These are phyloP conservation scores for Curvularia verruculosa DNA, from an alignment of 2,329 filamentous ascomycete genomes.

Conservation along the genomic window DNA sequence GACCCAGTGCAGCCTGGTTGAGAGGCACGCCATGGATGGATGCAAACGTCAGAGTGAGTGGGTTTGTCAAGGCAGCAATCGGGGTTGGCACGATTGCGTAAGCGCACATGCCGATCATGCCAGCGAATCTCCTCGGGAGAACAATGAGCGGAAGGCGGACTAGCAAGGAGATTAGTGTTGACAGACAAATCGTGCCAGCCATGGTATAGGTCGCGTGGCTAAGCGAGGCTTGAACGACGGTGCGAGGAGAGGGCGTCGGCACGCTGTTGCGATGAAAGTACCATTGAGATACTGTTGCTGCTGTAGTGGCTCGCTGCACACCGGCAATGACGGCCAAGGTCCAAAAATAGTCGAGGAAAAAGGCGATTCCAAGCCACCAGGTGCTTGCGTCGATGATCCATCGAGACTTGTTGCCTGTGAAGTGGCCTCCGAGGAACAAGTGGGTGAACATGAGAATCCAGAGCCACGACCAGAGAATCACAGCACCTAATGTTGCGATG, in stretches of 20 bases:
- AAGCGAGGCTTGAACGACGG: conserved; percentile 83
- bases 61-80: conserved; percentile 85
- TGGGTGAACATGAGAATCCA: conserved; percentile 98
- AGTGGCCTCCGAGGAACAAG: conserved; percentile 90
- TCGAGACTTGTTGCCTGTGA: conserved; percentile 59
- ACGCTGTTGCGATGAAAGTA: conserved; percentile 92
- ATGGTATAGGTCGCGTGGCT: conserved; percentile 82
- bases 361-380: conserved; percentile 94
- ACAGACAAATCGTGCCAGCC: conserved; percentile 90
- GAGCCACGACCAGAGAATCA: conserved; percentile 90
- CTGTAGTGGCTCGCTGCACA: conserved; percentile 87
- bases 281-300: conserved; percentile 96
- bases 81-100: conserved; percentile 85
- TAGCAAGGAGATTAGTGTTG: conserved; percentile 78
- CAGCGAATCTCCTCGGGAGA: conserved; percentile 76
- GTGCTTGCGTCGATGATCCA: conserved; percentile 87
- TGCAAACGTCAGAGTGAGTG: conserved; percentile 87
- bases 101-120: conserved; percentile 70
- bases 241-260: conserved; percentile 75
- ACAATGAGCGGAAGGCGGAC: conserved; percentile 85
- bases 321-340: conserved; percentile 85
- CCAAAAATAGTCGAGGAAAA: conserved; percentile 95
- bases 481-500: conserved; percentile 73
- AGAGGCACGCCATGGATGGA: conserved; percentile 91
- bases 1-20: conserved; percentile 74